Evolutionary conservation across 176 grass and related monocot species (phyloP).

Genomic region (Juncus inflexus): DNA sequence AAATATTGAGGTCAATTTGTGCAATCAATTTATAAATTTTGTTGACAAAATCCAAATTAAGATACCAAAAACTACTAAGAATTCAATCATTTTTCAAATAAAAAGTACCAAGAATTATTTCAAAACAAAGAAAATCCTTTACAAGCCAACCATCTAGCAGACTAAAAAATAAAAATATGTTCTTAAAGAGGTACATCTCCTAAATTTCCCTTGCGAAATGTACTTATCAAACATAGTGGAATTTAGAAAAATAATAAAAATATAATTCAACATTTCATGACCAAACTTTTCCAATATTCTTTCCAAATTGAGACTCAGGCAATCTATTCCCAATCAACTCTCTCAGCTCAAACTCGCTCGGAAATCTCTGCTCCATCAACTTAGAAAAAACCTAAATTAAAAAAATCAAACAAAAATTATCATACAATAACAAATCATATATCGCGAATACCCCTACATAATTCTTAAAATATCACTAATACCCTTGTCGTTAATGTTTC

Average conservation of each 20-base stretch:
- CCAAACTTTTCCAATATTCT: slow-evolving; percentile 42
- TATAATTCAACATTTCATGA: slow-evolving; percentile 22
- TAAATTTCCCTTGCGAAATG: background rate
- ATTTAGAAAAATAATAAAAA: slow-evolving; percentile 12
- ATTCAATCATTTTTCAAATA: too few relatives aligned
- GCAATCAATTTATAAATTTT: too few relatives aligned
- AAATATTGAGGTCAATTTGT: too few relatives aligned
- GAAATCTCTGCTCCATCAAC: slow-evolving; percentile 82
- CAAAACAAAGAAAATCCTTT: slow-evolving; percentile 4
- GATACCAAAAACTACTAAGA: too few relatives aligned
- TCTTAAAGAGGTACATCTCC: background rate
- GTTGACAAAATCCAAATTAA: too few relatives aligned
- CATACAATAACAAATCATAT: background rate
- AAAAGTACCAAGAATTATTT: background rate
- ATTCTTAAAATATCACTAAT: too few relatives aligned
- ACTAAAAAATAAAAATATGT: slow-evolving; percentile 6
- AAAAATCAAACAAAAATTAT: slow-evolving; percentile 17
- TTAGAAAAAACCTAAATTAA: slow-evolving; percentile 86
- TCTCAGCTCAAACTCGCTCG: slow-evolving; percentile 68
- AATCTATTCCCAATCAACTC: slow-evolving; percentile 65
- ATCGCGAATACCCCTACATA: too few relatives aligned
- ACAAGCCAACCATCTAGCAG: background rate
- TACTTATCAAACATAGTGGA: slow-evolving; percentile 5
- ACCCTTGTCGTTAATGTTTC: too few relatives aligned
- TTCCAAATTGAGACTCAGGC: slow-evolving; percentile 39